These are phyloP conservation scores for Lantana camara DNA, from an alignment of 257 asterid species.

Conservation along the genomic window DNA sequence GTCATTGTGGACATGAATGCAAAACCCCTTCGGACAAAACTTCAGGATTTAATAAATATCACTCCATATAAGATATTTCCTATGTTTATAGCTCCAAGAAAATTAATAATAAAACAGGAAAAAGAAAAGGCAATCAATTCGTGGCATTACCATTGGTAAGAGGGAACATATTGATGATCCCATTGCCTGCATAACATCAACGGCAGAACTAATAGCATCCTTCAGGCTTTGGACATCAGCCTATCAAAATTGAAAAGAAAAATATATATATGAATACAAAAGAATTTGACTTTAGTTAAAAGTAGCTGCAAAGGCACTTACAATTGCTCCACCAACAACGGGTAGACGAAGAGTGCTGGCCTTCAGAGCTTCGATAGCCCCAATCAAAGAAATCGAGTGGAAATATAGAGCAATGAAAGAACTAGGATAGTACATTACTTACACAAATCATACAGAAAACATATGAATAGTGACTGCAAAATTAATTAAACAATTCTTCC, in stretches of 20 bases:
- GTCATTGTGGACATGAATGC: too few species aligned
- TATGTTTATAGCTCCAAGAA: too few species aligned
- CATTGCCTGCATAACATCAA: slow-evolving; percentile 78
- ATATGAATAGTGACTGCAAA: too few species aligned
- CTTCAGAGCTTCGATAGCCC: slow-evolving; percentile 87
- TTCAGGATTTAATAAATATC: neutral
- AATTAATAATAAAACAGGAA: too few species aligned
- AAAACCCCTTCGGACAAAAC: too few species aligned
- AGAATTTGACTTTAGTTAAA: neutral
- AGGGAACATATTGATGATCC: slow-evolving; percentile 51
- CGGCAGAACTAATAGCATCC: slow-evolving; percentile 79
- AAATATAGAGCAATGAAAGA: too few species aligned
- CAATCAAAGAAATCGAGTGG: slow-evolving; percentile 66
- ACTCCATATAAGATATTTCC: too few species aligned
- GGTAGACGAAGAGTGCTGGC: slow-evolving; percentile 97
- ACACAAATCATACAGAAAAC: too few species aligned
- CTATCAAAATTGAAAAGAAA: slow-evolving; percentile 41
- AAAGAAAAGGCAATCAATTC: too few species aligned
- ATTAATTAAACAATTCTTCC: too few species aligned
- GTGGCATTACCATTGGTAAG: slow-evolving; percentile 56
- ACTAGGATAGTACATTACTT: too few species aligned
- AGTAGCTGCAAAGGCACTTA: slow-evolving; percentile 31
- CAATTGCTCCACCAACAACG: slow-evolving; percentile 76
- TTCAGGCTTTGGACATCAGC: slow-evolving; percentile 72
- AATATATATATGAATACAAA: too few species aligned